Evolutionary conservation across 768 basidiomycete species (phyloP), one percentile per base, ranked within the genome.

Genomic region (Lentinula sp.): DNA sequence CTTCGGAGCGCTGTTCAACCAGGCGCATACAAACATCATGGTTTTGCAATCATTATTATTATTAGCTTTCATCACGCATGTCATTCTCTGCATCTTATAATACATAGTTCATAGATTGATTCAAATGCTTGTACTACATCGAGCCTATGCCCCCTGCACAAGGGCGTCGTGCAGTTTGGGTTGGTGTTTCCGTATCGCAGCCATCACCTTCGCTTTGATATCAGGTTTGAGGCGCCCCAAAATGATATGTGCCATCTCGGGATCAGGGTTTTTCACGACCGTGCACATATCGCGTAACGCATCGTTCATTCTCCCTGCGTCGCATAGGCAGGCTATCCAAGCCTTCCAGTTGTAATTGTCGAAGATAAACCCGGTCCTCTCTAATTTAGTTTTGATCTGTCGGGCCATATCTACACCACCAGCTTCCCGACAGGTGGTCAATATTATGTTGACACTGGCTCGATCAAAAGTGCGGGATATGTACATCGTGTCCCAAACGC

Each of bases 271-370:
- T 21, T 76, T 77, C 87, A 95, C 92, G 63, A 87, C 83, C 61
- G 81, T 56, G 61, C 87, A 86, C 18, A 87, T 78, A 16, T 84
- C 75, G 67, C 80, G 80, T 46, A 85, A 69, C 1, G 92, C 95
- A 23, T 90, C 87, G 21, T 85, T 80, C 35, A 92, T 65, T 66
- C 78, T 76, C 8, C 84, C 81, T 51, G 84, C 69, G 23, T 93
- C 81, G 67, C 91, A 92, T n/a, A 96, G 79, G 68, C 89, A 92
- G 72, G 97, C 94, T 18, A 97, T 70, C 78, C 86, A 92, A 0
- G 85, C 80, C 61, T 90, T 85, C 91, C 93, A 94, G 67, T 90
- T 88, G 56, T 84, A 81, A 62, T 76, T 66, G 68, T 88, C 86
- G 58, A 89, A 75, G 40, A 63, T 67, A 69, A 81, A 90, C 23